Base-by-base conservation (phyloP, 179 eudicot genomes). In the Silene vulgaris region DNA sequence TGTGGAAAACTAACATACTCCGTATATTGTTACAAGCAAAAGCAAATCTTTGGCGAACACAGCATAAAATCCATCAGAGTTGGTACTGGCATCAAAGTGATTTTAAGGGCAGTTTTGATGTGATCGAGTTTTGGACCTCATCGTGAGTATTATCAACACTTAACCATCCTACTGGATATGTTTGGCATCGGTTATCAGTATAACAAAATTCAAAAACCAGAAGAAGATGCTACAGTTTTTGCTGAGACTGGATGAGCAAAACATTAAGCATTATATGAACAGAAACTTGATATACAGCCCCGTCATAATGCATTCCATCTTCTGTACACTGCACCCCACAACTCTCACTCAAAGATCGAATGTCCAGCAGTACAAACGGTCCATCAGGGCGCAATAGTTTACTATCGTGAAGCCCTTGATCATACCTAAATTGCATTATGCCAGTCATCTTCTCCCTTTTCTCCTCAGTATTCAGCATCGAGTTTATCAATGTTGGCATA, bases 261-360 rank as follows among this genome's bases (percentile, higher is more conserved):
- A 93, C 96, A 82, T 94, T 94, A 48, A 94, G 80, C 92, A 92
- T 84, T 35, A 94, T 82, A 66, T 94, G 98, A 80, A 92, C 86
- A 2, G 88, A 82, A 54, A 92, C 86, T 68, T 90, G 89, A 78
- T 91, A 94, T 60, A 94, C 94, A 82, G 78, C 82, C 9, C 52
- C 82, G 72, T 87, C 79, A 78, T 88, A 94, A 83, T 94, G 98
- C 98, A 94, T 91, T 28, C 98, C 98, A 76, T 94, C 98, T 61
- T 69, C 78, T 6, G 98, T 88, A 80, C 97, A 94, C 43, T 30
- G 75, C 29, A 19, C 75, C 65, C 97, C 98, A 79, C 98, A 94
- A 75, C 77, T 87, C 35, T 56, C 76, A 80, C 88, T 90, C 88
- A 94, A 78, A 13, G 78, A 78, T 65, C 75, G 82, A 48, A 88